Evolutionary conservation across 805 yeast genomes (phyloP), one percentile per base, ranked within the genome.

Genomic region (Saturnispora saitoi): DNA sequence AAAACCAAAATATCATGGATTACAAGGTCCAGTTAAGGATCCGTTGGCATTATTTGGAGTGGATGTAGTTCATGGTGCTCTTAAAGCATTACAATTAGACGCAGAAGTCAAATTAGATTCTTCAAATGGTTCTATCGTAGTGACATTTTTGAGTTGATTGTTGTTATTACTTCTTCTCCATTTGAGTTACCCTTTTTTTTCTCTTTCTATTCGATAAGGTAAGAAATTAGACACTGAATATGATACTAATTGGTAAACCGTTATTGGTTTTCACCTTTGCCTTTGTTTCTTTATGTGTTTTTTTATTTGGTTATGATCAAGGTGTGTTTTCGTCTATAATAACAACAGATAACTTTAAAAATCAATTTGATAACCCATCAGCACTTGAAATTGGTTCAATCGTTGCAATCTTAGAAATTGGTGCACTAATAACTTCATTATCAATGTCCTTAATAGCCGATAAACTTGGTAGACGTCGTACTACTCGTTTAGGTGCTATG

Each of bases 281-380:
- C 43, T 76, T 83, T 48, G 87, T 89, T 19, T 80, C 81, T 45
- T 63, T 76, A 22, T 70, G 79, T 28, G 79, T 83, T 31, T 81
- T 85, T 47, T 69, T 85, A 22, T 85, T 85, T 57, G 93, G 93
- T 3, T 85, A 82, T 62, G 90, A 83, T 61, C 89, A 89, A 66
- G 96, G 96, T 50, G 95, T 88, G 43, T 86, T 90, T 78, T 80
- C 89, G 42, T 95, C 96, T 2, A 79, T 90, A 42, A 69, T 90
- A 47, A 84, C 93, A 2, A 88, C 85, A 44, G 74, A 72, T 8
- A 75, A 83, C 48, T 89, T 89, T 65, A 76, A 76, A 52, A 69
- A 69, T 19, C 86, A 82, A 64, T 89, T 86, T 65, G 61, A 80
- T 55, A 59, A 85, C 42, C 97, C 97, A 1, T 68, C 81, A 4